Base-by-base conservation (phyloP, 495 filamentous ascomycete genomes). In the Filosporella fistucella region DNA sequence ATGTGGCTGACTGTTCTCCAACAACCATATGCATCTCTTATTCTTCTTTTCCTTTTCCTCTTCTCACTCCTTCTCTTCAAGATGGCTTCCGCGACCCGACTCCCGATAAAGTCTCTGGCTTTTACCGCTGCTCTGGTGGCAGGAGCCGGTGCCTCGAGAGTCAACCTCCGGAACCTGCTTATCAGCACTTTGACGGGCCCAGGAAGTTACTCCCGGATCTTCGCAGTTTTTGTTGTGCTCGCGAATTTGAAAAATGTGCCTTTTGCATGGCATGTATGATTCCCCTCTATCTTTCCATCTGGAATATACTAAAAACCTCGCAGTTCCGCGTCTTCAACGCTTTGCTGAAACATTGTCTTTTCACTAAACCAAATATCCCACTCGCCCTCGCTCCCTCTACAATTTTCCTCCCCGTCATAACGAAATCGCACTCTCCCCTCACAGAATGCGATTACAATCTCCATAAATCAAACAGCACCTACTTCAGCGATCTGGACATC, bases 401-500 rank as follows among this genome's bases (percentile, higher is more conserved):
- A 1, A 65, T 89, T 36, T 89, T 89, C 69, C 72, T 78, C 26
- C 83, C 82, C 23, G 62, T 80, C 48, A 75, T 87, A 47, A 80
- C 79, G 13, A 62, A 68, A 13, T 74, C 75, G 14, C 74, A 76
- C 56, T 75, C 79, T 30, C 69, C 77, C 0, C 62, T 86, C 11
- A 71, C 77, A 55, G 88, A 93, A 61, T 80, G 75, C 58, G 88
- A 93, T 66, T 85, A 88, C 68, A 91, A 93, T 69, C 49, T 87
- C 29, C 88, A 93, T 75, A 93, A 93, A 60, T 84, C 78, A 55
- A 93, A 93, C 69, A 77, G 70, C 45, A 93, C 88, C 3, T 93
- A 88, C 72, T 91, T 90, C 63, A 69, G 81, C 57, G 88, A 91
- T 63, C 75, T 90, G 13, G 88, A 91, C 64, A 74, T 88, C 33